Evolutionary conservation across 2,329 filamentous ascomycete genomes (phyloP).

Genomic region (Akanthomyces dipterigenus): DNA sequence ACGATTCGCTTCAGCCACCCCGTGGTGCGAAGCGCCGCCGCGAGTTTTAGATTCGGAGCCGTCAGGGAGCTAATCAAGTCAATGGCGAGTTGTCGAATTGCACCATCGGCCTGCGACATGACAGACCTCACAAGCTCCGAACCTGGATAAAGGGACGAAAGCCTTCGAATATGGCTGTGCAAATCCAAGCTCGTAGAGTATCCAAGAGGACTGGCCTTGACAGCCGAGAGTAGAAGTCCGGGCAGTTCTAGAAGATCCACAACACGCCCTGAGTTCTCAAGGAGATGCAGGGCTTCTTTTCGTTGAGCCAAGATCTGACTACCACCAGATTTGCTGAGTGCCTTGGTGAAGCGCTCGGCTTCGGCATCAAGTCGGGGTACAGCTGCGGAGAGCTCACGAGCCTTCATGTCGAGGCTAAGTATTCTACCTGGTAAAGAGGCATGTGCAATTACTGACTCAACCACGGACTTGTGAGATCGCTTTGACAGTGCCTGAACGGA

Average conservation of each 20-base stretch:
- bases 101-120: slow-evolving; percentile 69
- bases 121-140: slow-evolving; percentile 71
- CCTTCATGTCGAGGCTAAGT: slow-evolving; percentile 60
- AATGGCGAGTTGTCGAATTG: slow-evolving; percentile 81
- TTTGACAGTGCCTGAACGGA: slow-evolving; percentile 85
- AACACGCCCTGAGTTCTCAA: slow-evolving; percentile 81
- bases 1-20: slow-evolving; percentile 85
- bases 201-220: slow-evolving; percentile 58
- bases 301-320: slow-evolving; percentile 65
- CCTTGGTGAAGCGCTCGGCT: slow-evolving; percentile 72
- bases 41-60: slow-evolving; percentile 73
- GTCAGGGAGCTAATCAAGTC: slow-evolving; percentile 76
- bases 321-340: slow-evolving; percentile 68
- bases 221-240: slow-evolving; percentile 73
- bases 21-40: slow-evolving; percentile 81
- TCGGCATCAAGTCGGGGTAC: slow-evolving; percentile 75
- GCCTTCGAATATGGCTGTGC: slow-evolving; percentile 83
- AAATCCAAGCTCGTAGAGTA: slow-evolving; percentile 88
- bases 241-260: slow-evolving; percentile 90
- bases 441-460: slow-evolving; percentile 72
- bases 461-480: slow-evolving; percentile 78
- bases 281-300: slow-evolving; percentile 72
- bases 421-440: slow-evolving; percentile 65
- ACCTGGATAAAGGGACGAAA: slow-evolving; percentile 74
- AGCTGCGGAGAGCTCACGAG: slow-evolving; percentile 59